These are phyloP conservation scores for Glycine soja DNA, from an alignment of 306 rosid genomes.

Conservation along the genomic window DNA sequence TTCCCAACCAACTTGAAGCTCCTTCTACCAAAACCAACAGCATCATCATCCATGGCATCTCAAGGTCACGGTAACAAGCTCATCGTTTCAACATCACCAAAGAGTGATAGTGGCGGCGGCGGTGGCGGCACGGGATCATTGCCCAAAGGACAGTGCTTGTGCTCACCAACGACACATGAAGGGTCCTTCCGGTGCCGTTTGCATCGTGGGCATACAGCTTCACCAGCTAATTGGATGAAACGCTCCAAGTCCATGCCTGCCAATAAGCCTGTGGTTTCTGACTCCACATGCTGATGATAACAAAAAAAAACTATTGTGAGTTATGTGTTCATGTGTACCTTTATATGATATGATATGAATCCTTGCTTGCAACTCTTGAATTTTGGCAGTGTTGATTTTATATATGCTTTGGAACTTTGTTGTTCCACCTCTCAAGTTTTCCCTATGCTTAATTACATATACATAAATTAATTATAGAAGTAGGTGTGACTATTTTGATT, in stretches of 20 bases:
- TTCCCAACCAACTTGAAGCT: neutral
- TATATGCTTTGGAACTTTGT: constrained; percentile 14
- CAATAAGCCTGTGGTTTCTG: constrained; percentile 29
- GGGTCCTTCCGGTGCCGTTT: constrained; percentile 93
- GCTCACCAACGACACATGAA: constrained; percentile 88
- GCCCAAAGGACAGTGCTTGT: constrained; percentile 73
- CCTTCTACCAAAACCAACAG: too few species aligned
- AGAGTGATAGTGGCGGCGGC: constrained; percentile 43
- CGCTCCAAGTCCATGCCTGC: constrained; percentile 69
- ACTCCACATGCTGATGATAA: constrained; percentile 22
- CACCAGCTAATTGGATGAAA: constrained; percentile 59
- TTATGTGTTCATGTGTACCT: constrained; percentile 38
- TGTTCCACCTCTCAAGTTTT: neutral
- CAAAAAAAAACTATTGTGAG: neutral
- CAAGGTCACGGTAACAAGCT: constrained; percentile 42
- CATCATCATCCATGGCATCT: constrained; percentile 58
- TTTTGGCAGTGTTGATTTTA: neutral
- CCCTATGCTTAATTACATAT: neutral
- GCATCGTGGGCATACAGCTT: constrained; percentile 58
- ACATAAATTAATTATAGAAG: neutral
- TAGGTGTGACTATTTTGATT: too few species aligned
- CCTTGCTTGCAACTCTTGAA: constrained; percentile 37
- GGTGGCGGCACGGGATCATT: constrained; percentile 41
- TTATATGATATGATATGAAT: neutral
- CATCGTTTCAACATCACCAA: constrained; percentile 63